These are phyloP conservation scores for Lentinula edodes DNA, from an alignment of 768 basidiomycete genomes.

Conservation along the genomic window DNA sequence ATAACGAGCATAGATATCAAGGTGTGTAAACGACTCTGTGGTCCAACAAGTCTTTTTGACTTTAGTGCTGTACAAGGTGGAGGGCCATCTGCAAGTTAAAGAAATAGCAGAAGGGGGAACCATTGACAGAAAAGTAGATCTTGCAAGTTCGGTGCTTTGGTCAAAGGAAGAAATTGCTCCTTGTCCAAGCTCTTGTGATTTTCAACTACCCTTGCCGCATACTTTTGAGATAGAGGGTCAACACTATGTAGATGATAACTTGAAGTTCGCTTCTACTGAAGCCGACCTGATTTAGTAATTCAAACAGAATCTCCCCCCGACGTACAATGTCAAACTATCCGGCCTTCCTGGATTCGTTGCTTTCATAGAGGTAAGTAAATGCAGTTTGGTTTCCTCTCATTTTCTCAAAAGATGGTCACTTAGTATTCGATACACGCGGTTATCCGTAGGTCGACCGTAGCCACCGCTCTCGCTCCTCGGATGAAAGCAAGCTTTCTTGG, in stretches of 20 bases:
- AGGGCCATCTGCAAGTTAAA: constrained; percentile 51
- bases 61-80: constrained; percentile 35
- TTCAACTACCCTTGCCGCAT: constrained; percentile 52
- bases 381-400: background rate
- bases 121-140: constrained; percentile 43
- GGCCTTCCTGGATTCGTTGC: constrained; percentile 73
- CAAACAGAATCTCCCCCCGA: constrained; percentile 62
- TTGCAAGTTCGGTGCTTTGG: constrained; percentile 54
- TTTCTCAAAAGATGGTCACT: background rate
- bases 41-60: background rate
- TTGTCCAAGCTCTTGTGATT: constrained; percentile 51
- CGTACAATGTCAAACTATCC: constrained; percentile 58
- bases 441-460: constrained; percentile 43
- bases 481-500: constrained; percentile 52
- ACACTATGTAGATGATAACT: constrained; percentile 46
- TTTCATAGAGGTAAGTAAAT: constrained; percentile 37
- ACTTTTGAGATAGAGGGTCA: constrained; percentile 51
- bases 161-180: constrained; percentile 35
- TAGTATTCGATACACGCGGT: constrained; percentile 55
- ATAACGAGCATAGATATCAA: constrained; percentile 61
- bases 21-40: constrained; percentile 26
- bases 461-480: constrained; percentile 25
- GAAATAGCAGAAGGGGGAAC: constrained; percentile 68
- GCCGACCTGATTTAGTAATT: background rate
- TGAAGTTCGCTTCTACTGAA: background rate